Percentiles rank a stretch among this genome's conserved stretches.
Conservation (phyloP, 768 basidiomycete genomes). For the Mycena rosella region DNA sequence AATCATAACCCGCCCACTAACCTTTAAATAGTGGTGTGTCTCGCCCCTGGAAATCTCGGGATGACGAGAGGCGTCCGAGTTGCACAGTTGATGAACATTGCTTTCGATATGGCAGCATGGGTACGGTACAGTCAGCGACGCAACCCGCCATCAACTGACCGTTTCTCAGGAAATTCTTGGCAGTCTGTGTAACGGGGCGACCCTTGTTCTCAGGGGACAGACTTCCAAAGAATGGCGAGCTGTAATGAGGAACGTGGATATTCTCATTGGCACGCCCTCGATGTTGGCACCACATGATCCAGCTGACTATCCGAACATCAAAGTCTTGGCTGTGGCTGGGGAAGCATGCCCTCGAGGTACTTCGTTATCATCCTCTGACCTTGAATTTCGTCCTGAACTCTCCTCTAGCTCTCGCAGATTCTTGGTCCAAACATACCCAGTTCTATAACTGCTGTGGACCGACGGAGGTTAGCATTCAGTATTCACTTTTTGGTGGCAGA, state of each 20-base stretch:
- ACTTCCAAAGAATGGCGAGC: constrained; percentile 62
- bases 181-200: constrained; percentile 63
- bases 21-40: constrained; percentile 53
- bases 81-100: constrained; percentile 71
- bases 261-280: constrained; percentile 67
- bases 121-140: constrained; percentile 40
- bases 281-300: constrained; percentile 65
- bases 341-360: constrained; percentile 67
- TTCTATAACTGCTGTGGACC: constrained; percentile 71
- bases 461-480: constrained; percentile 57
- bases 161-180: constrained; percentile 66
- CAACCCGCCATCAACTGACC: constrained; percentile 38
- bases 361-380: not conserved
- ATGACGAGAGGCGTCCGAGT: constrained; percentile 70
- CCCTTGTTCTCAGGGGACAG: constrained; percentile 66
- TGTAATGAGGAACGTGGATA: constrained; percentile 62
- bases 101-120: constrained; percentile 80
- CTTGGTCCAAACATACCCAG: constrained; percentile 57
- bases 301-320: constrained; percentile 66
- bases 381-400: not conserved
- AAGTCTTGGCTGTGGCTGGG: constrained; percentile 67
- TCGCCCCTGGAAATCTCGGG: constrained; percentile 66
- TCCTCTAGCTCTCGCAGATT: constrained; percentile 52
- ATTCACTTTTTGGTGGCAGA: not conserved
- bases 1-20: not conserved